Percentiles rank a stretch among this genome's conserved stretches.
These are phyloP conservation scores for Endothia cerciana DNA, from an alignment of 2,329 filamentous ascomycete genomes.

Conservation along the genomic window DNA sequence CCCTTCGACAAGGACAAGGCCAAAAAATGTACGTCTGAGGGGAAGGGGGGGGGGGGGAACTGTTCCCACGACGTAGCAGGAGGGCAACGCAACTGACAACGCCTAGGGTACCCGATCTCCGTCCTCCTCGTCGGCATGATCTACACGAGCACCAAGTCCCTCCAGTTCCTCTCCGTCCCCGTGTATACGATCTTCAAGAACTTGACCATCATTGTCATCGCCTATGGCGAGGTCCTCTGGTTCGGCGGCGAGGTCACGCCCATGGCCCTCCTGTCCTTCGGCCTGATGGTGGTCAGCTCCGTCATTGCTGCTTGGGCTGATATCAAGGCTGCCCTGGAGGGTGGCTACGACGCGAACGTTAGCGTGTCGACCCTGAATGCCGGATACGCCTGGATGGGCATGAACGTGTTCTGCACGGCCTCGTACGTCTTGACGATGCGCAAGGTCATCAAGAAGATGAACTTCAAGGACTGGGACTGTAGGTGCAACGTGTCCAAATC, in stretches of 20 bases:
- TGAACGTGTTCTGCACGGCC: slow-evolving; percentile 95
- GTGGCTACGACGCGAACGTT: slow-evolving; percentile 57
- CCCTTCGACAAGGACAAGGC: slow-evolving; percentile 86
- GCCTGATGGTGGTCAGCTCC: slow-evolving; percentile 94
- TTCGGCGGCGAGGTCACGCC: slow-evolving; percentile 91
- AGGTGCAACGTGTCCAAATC: slow-evolving; percentile 49
- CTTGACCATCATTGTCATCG: slow-evolving; percentile 96
- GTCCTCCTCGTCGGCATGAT: slow-evolving; percentile 98
- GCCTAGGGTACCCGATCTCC: slow-evolving; percentile 90
- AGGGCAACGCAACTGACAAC: slow-evolving; percentile 23
- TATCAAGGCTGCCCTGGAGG: slow-evolving; percentile 80
- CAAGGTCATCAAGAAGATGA: slow-evolving; percentile 98
- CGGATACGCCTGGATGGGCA: slow-evolving; percentile 96
- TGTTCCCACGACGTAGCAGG: neutral
- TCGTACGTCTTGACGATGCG: slow-evolving; percentile 91
- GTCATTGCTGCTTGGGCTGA: slow-evolving; percentile 97
- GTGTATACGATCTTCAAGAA: slow-evolving; percentile 99
- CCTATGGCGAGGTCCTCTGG: slow-evolving; percentile 97
- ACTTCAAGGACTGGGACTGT: slow-evolving; percentile 99
- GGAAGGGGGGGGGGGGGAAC: neutral
- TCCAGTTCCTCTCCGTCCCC: slow-evolving; percentile 94
- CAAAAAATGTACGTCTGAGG: slow-evolving; percentile 74
- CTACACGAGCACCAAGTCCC: slow-evolving; percentile 93
- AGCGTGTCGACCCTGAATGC: slow-evolving; percentile 89
- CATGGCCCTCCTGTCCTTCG: slow-evolving; percentile 89